Evolutionary conservation across 306 rosid genomes (phyloP).

Genomic region (Cucurbita moschata): DNA sequence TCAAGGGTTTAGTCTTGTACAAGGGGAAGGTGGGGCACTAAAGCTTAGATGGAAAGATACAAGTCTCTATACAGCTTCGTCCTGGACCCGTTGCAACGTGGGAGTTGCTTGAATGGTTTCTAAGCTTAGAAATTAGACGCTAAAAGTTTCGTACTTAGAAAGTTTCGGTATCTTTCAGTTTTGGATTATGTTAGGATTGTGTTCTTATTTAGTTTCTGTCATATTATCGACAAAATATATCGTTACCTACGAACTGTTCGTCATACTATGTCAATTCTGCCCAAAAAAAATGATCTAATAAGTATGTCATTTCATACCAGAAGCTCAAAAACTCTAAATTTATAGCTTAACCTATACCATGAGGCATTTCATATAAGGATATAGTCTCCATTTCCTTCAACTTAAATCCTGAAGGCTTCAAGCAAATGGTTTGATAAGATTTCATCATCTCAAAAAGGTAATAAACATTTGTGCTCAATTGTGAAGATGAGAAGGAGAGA

Average conservation of each 20-base stretch:
- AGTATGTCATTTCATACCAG: neutral
- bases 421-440: neutral
- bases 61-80: conserved; percentile 71
- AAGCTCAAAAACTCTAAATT: neutral
- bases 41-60: conserved; percentile 85
- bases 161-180: neutral
- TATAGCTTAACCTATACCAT: neutral
- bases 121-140: too few relatives aligned
- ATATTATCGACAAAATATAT: neutral
- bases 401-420: neutral
- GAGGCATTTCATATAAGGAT: neutral
- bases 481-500: conserved; percentile 2
- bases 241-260: neutral
- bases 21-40: conserved; percentile 51
- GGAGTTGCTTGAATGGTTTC: neutral
- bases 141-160: too few relatives aligned
- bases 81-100: conserved; percentile 45
- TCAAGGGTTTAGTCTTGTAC: conserved; percentile 54
- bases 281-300: neutral
- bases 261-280: neutral
- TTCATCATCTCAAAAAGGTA: neutral
- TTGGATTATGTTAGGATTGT: neutral
- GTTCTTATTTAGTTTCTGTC: neutral
- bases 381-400: neutral
- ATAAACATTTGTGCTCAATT: neutral